Conservation (phyloP, 2,329 filamentous ascomycete genomes). For the Microsporum canis region DNA sequence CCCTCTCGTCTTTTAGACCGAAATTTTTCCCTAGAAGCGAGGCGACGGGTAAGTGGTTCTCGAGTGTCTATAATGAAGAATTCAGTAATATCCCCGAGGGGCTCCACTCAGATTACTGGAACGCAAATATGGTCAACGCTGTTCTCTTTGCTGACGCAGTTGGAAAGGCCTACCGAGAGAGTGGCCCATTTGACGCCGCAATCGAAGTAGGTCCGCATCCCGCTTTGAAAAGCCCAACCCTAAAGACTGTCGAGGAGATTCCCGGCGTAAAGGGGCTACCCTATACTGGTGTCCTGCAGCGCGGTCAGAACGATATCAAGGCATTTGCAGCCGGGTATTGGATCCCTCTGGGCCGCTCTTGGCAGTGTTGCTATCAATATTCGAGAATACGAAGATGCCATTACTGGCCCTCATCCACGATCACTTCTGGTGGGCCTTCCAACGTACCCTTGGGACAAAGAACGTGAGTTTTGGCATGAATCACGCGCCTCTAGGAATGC, state of each 20-base stretch:
- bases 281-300: constrained; percentile 14
- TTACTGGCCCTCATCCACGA: background rate
- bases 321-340: constrained; percentile 7
- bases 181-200: background rate
- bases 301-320: constrained; percentile 14
- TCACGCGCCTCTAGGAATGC: constrained; percentile 9
- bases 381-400: too few species aligned
- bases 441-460: constrained; percentile 14
- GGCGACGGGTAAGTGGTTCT: background rate
- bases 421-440: constrained; percentile 8
- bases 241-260: constrained; percentile 5
- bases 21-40: too few species aligned
- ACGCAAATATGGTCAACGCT: background rate
- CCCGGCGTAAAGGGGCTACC: background rate
- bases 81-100: background rate
- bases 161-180: background rate
- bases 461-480: constrained; percentile 13
- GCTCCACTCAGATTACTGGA: background rate
- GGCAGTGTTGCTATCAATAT: background rate
- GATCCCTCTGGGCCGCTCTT: constrained; percentile 9
- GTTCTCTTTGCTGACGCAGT: background rate
- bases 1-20: background rate
- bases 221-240: constrained; percentile 13
- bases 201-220: constrained; percentile 17
- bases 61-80: background rate